Evolutionary conservation across 2,329 filamentous ascomycete genomes (phyloP).

Genomic region (Pseudocercospora crystallina): DNA sequence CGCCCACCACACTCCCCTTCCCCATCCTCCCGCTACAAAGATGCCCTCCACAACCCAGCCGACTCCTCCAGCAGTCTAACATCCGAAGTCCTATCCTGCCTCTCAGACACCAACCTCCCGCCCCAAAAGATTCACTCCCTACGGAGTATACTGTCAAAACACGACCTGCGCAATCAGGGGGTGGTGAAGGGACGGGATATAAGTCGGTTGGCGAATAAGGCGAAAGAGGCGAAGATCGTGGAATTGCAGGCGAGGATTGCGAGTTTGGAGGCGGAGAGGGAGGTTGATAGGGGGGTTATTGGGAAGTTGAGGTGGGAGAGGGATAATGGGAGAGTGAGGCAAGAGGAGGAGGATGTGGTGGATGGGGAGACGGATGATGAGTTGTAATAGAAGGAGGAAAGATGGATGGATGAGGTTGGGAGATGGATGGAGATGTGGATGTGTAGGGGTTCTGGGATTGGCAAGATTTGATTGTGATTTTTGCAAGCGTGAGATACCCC

Average conservation of each 20-base stretch:
- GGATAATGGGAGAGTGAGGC: constrained; percentile 3
- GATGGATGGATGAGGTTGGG: background rate
- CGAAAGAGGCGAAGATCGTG: constrained; percentile 63
- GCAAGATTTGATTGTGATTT: background rate
- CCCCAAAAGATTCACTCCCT: constrained; percentile 38
- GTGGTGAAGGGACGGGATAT: constrained; percentile 66
- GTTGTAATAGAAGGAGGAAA: background rate
- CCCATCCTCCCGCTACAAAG: constrained; percentile 24
- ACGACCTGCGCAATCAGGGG: constrained; percentile 61
- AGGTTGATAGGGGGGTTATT: constrained; percentile 55
- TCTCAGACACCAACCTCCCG: constrained; percentile 20
- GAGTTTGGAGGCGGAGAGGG: constrained; percentile 55
- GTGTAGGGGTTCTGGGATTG: too few relatives aligned
- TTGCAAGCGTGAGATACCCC: background rate
- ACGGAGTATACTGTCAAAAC: constrained; percentile 50
- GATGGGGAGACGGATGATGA: constrained; percentile 16
- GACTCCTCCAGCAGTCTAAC: constrained; percentile 28
- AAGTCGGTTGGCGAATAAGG: constrained; percentile 60
- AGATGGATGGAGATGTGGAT: too few relatives aligned
- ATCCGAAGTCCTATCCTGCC: constrained; percentile 24
- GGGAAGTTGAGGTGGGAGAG: constrained; percentile 38
- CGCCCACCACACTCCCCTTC: constrained; percentile 19
- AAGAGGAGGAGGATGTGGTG: constrained; percentile 3
- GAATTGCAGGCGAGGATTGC: constrained; percentile 67
- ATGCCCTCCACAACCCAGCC: constrained; percentile 28